Evolutionary conservation across 208 protist species (phyloP).

Genomic region (Leishmania lainsoni): DNA sequence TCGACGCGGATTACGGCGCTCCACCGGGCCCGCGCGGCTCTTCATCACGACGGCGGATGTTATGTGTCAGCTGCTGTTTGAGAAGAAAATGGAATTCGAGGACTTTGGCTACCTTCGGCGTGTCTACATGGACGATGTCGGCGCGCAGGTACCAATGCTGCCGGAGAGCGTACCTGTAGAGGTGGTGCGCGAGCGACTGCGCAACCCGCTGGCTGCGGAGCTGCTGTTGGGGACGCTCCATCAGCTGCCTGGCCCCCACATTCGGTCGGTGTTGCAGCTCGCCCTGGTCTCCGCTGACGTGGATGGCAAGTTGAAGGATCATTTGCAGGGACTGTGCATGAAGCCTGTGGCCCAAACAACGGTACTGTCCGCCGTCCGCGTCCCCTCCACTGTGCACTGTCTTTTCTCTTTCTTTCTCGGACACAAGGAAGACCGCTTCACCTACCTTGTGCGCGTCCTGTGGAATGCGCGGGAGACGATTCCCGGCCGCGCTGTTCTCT

Average conservation of each 20-base stretch:
- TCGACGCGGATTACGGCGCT: constrained; percentile 33
- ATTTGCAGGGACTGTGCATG: constrained; percentile 78
- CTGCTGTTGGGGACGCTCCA: constrained; percentile 84
- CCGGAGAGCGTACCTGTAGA: constrained; percentile 46
- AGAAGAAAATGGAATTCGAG: constrained; percentile 88
- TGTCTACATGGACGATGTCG: constrained; percentile 85
- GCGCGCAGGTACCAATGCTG: constrained; percentile 71
- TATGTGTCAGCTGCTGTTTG: constrained; percentile 80
- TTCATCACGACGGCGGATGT: constrained; percentile 85
- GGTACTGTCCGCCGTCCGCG: constrained; percentile 64
- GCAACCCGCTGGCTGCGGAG: constrained; percentile 75
- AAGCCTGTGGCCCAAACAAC: constrained; percentile 74
- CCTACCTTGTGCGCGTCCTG: constrained; percentile 51
- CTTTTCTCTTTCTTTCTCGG: constrained; percentile 72
- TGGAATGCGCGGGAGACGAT: constrained; percentile 75
- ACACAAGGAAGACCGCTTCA: constrained; percentile 40
- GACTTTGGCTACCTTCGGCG: constrained; percentile 84
- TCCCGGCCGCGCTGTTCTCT: constrained; percentile 70
- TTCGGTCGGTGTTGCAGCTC: constrained; percentile 85
- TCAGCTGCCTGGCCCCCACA: constrained; percentile 79
- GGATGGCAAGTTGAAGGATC: constrained; percentile 61
- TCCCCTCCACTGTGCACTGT: constrained; percentile 82
- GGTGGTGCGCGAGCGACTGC: constrained; percentile 60
- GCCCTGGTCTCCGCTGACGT: constrained; percentile 79
- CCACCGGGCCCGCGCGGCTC: constrained; percentile 54